Evolutionary conservation across 148 eudicot species (phyloP).

Genomic region (Nepenthes mirabilis): DNA sequence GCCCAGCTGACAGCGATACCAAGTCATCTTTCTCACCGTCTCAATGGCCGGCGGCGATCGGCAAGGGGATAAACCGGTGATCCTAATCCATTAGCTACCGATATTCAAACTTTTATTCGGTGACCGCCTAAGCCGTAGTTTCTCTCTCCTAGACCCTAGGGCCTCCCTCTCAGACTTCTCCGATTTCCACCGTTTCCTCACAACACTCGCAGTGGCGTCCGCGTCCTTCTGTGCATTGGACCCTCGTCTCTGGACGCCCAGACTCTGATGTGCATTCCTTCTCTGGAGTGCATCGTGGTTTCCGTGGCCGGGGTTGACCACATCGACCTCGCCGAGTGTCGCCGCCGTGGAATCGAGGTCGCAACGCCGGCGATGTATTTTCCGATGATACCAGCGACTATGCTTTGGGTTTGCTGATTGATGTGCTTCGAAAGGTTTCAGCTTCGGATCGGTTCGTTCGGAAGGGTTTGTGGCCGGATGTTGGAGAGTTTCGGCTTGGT

Average conservation of each 20-base stretch:
- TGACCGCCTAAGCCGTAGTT: conserved; percentile 20
- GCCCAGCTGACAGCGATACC: too few relatives aligned
- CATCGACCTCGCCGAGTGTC: conserved; percentile 49
- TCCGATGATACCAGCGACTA: conserved; percentile 63
- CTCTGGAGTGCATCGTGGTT: conserved; percentile 36
- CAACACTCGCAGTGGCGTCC: conserved; percentile 17
- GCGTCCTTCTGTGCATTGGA: conserved; percentile 38
- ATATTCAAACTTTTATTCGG: conserved; percentile 3
- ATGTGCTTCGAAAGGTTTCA: conserved; percentile 47
- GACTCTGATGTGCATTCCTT: conserved; percentile 30
- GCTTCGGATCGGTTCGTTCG: conserved; percentile 38
- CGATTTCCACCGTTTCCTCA: conserved; percentile 11
- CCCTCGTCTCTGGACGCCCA: conserved; percentile 27
- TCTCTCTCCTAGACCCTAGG: conserved; percentile 26
- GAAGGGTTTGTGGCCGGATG: conserved; percentile 41
- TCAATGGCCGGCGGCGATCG: too few relatives aligned
- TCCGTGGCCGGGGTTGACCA: conserved; percentile 44
- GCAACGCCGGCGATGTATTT: conserved; percentile 52
- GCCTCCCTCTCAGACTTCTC: conserved; percentile 16
- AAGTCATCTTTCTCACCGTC: too few relatives aligned
- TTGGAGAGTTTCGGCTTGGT: conserved; percentile 27
- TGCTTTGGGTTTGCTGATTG: conserved; percentile 52
- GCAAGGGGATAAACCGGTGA: conserved; percentile 12
- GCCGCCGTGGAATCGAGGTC: conserved; percentile 44
- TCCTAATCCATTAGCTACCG: conserved; percentile 33